Base-by-base conservation (phyloP, 306 rosid species). In the Vigna radiata region DNA sequence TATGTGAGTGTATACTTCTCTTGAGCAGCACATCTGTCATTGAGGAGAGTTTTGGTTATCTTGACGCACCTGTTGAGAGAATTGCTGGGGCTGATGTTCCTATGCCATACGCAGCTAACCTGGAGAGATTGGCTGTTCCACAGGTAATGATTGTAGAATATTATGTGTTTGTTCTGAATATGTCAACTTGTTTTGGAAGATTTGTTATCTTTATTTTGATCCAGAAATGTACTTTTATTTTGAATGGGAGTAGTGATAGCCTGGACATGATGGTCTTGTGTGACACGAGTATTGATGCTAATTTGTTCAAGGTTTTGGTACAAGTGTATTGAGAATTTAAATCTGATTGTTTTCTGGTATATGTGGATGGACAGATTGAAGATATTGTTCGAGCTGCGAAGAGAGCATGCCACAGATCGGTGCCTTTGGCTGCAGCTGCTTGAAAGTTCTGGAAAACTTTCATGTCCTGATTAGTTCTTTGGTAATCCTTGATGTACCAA, bases 91-190 rank as follows among this genome's bases (percentile, higher is more conserved):
- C 99, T 76, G 99, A 96, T 81, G 91, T 96, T 81, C 99, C 99
- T n/a, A 96, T 92, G 98, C 99, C 99, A 43, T 96, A 96, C 72
- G 99, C 99, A 14, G 90, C 98, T 75, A 96, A 96, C 85, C 87
- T 96, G 67, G 99, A 96, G 88, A 88, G 99, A 67, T 10, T 96
- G 90, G 99, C 99, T 82, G 90, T 96, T 43, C 99, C 99, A 54
- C 99, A 96, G 97, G 99, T 91, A 70, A 43, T 64, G 72, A 70
- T 69, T 75, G 64, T 63, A 48, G 7, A 67, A 48, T 49, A 72
- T 55, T 36, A 25, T 18, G 61, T 23, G 8, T 46, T 67, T 75
- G 16, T 13, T 13, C 47, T 55, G 37, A 18, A 70, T 47, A 53
- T 52, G 76, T 52, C 29, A 69, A 33, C 50, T 50, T 50, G 70